These are phyloP conservation scores for Erigeron canadensis DNA, from an alignment of 129 eudicot genomes.

Conservation along the genomic window DNA sequence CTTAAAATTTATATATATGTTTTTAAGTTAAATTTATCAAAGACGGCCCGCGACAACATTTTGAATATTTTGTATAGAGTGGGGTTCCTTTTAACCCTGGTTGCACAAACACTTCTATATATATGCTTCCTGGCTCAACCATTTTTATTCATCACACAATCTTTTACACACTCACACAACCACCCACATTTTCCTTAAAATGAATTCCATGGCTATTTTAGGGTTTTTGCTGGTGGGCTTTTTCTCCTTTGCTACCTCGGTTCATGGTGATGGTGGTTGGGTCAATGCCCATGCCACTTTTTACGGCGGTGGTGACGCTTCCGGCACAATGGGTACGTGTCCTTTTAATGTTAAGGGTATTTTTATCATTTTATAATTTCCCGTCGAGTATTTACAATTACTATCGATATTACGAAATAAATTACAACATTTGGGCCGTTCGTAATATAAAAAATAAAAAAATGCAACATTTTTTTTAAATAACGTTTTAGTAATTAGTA, in stretches of 20 bases:
- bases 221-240: slow-evolving; percentile 35
- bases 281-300: slow-evolving; percentile 60
- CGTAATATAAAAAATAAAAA: no score
- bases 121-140: slow-evolving; percentile 25
- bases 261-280: slow-evolving; percentile 49
- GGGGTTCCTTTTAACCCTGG: slow-evolving; percentile 17
- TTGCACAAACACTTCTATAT: slow-evolving; percentile 33
- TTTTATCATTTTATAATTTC: neutral
- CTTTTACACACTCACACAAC: slow-evolving; percentile 7
- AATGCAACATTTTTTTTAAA: no score
- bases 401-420: neutral
- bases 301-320: slow-evolving; percentile 71
- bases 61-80: slow-evolving; percentile 21
- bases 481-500: no score
- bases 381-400: neutral
- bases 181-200: slow-evolving; percentile 18
- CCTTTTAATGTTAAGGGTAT: neutral
- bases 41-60: slow-evolving; percentile 34
- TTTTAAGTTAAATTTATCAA: no score
- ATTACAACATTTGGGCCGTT: no score
- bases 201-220: slow-evolving; percentile 29
- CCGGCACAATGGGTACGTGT: slow-evolving; percentile 63
- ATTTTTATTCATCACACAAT: slow-evolving; percentile 11
- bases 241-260: slow-evolving; percentile 38
- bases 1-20: no score